Base-by-base conservation (phyloP, 202 grass and related monocot genomes). In the Musa balbisiana region DNA sequence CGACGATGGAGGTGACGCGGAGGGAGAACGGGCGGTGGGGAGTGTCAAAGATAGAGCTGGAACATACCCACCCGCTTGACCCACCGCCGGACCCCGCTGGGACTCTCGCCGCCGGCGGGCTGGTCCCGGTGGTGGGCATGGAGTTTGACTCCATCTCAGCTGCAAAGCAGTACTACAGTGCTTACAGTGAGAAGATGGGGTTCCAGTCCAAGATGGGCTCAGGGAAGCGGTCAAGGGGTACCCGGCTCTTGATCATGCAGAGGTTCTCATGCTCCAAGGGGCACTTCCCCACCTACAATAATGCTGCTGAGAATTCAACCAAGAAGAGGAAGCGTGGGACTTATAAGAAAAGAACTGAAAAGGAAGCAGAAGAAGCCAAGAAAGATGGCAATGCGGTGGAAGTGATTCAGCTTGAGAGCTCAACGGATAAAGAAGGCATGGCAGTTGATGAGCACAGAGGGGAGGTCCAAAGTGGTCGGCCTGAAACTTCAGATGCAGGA, bases 71-170 rank as follows among this genome's bases (percentile, higher is more conserved):
- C n/a, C 70, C 26, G 10, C 69, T 81, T 22, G 8, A 72, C 62
- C 74, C 76, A 16, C 81, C 75, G 49, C 80, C 77, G 62, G 80
- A 81, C 78, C 69, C 50, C 21, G 56, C 78, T 2, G 78, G 69
- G 71, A 53, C 67, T 29, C 54, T 76, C 11, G 53, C 80, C 33
- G 26, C 73, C 20, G 62, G 53, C 10, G 49, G 73, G 26, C 15
- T 86, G 19, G 59, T 86, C 17, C 84, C 84, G 20, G 52, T 62
- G 66, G 16, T 71, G 10, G 84, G 80, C 20, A 86, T 82, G 84
- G 80, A 86, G 52, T 86, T 86, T 62, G 80, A 86, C 51, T 86
- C 84, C 15, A 49, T 86, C 16, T 79, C 80, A n/a, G 80, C 79
- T 4, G 84, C 80, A 16, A 82, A 86, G 55, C 75, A 69, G 26